phyloP scores from a whole-genome alignment of 1,284 basidiomycete genomes.

The Cryptococcus deneoformans region DNA sequence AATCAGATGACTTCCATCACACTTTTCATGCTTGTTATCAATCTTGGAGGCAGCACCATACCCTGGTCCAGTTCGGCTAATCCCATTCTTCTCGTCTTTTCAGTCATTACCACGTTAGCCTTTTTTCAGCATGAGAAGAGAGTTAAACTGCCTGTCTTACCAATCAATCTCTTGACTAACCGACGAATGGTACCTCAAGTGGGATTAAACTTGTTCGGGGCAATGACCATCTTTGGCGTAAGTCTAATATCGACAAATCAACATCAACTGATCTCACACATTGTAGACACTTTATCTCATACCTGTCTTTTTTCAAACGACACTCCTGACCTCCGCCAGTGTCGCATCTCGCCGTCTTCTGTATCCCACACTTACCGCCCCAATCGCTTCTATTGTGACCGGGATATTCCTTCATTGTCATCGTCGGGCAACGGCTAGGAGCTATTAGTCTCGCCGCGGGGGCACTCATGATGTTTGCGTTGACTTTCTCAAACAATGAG shows the following conservation, averaged over 20 bases:
- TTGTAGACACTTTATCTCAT: slow-evolving; percentile 17
- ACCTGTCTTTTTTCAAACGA: slow-evolving; percentile 23
- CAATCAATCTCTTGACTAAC: slow-evolving; percentile 10
- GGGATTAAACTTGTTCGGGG: slow-evolving; percentile 21
- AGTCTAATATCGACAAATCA: not conserved
- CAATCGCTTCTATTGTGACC: slow-evolving; percentile 20
- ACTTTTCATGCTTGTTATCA: slow-evolving; percentile 18
- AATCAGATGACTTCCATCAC: slow-evolving; percentile 19
- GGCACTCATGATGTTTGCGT: slow-evolving; percentile 6
- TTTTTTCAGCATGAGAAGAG: slow-evolving; percentile 19
- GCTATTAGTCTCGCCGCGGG: slow-evolving; percentile 10
- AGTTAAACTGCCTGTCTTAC: slow-evolving; percentile 19
- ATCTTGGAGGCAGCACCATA: slow-evolving; percentile 21
- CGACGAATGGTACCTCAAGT: slow-evolving; percentile 20
- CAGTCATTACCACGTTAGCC: not conserved
- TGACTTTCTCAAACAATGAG: slow-evolving; percentile 13
- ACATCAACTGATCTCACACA: not conserved
- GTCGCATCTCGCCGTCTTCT: slow-evolving; percentile 20
- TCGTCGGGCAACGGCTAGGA: slow-evolving; percentile 13
- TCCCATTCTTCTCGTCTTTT: slow-evolving; percentile 5
- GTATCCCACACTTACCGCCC: slow-evolving; percentile 24
- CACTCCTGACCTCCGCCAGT: slow-evolving; percentile 16
- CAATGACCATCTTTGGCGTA: slow-evolving; percentile 20
- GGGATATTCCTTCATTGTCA: slow-evolving; percentile 19
- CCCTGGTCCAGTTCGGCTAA: slow-evolving; percentile 16